These are phyloP conservation scores for Neonectria coccinea DNA, from an alignment of 2,329 filamentous ascomycete species.

Conservation along the genomic window DNA sequence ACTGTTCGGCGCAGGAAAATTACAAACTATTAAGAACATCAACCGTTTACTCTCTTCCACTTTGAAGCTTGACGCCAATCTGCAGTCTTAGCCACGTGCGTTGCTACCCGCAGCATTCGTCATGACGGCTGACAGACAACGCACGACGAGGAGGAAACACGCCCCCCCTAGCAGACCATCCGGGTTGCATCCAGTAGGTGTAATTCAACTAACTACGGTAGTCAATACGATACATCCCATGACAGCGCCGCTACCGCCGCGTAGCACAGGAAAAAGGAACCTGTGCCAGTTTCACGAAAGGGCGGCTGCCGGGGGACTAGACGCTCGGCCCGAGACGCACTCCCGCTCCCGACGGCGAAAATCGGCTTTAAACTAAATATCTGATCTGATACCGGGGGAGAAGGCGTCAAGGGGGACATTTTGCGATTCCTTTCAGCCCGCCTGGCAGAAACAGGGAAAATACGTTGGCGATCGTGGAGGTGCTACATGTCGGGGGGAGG, in stretches of 20 bases:
- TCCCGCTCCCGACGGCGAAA: conserved; percentile 17
- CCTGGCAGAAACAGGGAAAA: background rate
- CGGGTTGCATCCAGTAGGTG: background rate
- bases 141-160: background rate
- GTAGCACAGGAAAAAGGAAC: background rate
- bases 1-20: conserved; percentile 43
- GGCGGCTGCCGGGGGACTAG: conserved; percentile 8
- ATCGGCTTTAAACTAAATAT: background rate
- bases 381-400: background rate
- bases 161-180: background rate
- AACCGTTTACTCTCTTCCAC: background rate
- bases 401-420: background rate
- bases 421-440: background rate
- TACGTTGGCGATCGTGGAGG: background rate
- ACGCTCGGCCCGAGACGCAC: conserved; percentile 27
- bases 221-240: background rate
- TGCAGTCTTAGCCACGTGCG: background rate
- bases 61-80: background rate
- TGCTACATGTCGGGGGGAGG: too few relatives aligned
- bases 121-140: background rate
- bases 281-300: background rate
- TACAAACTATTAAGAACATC: background rate
- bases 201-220: background rate
- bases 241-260: conserved; percentile 3
- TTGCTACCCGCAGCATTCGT: background rate